These are phyloP conservation scores for Leptographium lundbergii DNA, from an alignment of 2,329 filamentous ascomycete species.

Conservation along the genomic window DNA sequence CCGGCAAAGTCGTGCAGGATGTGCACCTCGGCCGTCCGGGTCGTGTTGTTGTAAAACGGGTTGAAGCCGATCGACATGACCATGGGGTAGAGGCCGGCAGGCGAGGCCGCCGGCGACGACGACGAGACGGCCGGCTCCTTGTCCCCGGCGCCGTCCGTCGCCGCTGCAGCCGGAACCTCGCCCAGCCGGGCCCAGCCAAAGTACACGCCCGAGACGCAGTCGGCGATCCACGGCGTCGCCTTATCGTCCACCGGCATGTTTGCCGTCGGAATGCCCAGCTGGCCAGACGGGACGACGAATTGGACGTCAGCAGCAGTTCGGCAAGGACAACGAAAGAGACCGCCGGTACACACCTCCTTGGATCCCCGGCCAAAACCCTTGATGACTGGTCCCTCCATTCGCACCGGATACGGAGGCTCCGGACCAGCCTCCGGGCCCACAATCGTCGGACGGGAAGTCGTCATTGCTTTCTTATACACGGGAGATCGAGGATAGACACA, in stretches of 20 bases:
- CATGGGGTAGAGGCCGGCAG: slow-evolving; percentile 55
- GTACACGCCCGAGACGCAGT: slow-evolving; percentile 71
- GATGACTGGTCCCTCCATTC: slow-evolving; percentile 76
- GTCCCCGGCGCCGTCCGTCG: slow-evolving; percentile 20
- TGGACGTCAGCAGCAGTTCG: too few relatives aligned
- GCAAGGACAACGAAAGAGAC: not conserved
- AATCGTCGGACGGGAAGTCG: slow-evolving; percentile 46
- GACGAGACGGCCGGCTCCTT: slow-evolving; percentile 21
- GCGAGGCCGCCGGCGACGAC: slow-evolving; percentile 4
- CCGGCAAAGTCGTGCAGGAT: slow-evolving; percentile 60
- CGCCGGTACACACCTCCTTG: slow-evolving; percentile 54
- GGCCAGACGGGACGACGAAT: not conserved
- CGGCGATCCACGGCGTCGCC: slow-evolving; percentile 45
- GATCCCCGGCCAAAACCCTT: slow-evolving; percentile 89
- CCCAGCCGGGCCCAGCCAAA: slow-evolving; percentile 61
- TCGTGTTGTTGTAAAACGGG: slow-evolving; percentile 89
- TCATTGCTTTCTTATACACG: not conserved
- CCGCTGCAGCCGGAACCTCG: slow-evolving; percentile 6
- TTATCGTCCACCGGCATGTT: slow-evolving; percentile 68
- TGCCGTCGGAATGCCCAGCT: slow-evolving; percentile 93
- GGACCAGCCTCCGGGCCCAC: slow-evolving; percentile 66
- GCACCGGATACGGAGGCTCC: slow-evolving; percentile 65
- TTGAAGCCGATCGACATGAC: slow-evolving; percentile 96
- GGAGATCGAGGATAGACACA: not conserved
- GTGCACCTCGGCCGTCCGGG: slow-evolving; percentile 80